A percentile compares a stretch with the other conserved stretches of the same genome.
Conservation (phyloP, 306 rosid genomes). For the Lablab purpureus region DNA sequence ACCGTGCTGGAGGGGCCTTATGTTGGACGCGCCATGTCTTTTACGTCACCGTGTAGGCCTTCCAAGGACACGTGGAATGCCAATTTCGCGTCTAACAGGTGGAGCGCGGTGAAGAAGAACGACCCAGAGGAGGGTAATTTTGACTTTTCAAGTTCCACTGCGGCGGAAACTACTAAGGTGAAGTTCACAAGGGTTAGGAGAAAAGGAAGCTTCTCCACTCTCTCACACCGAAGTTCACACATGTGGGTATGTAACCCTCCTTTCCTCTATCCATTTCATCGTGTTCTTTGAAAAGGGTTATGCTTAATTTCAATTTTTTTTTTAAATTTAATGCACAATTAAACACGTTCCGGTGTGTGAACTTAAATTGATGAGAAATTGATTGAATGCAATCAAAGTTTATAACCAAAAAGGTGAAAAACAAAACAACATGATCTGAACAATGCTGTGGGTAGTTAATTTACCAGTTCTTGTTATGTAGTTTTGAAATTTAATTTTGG, state of each 20-base stretch:
- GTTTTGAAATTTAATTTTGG: too few species aligned
- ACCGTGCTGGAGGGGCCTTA: slow-evolving; percentile 77
- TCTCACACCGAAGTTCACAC: slow-evolving; percentile 53
- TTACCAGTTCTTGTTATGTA: too few species aligned
- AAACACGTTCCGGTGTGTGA: too few species aligned
- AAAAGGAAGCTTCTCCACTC: slow-evolving; percentile 53
- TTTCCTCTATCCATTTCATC: not conserved
- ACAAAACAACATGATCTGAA: too few species aligned
- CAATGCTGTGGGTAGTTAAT: too few species aligned
- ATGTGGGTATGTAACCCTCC: slow-evolving; percentile 58
- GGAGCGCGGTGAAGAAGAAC: slow-evolving; percentile 52
- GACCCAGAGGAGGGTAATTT: slow-evolving; percentile 38
- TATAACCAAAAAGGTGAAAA: too few species aligned
- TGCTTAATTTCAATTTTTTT: too few species aligned
- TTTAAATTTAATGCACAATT: too few species aligned
- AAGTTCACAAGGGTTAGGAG: slow-evolving; percentile 62
- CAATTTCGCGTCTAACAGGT: slow-evolving; percentile 64
- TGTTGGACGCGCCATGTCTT: slow-evolving; percentile 61
- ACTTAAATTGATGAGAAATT: too few species aligned
- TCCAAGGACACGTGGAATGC: slow-evolving; percentile 26
- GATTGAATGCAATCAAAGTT: too few species aligned
- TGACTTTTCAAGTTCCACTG: slow-evolving; percentile 47
- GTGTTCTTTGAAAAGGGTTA: too few species aligned
- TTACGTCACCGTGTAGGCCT: slow-evolving; percentile 52
- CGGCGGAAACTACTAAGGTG: slow-evolving; percentile 36